phyloP scores from a whole-genome alignment of 1,284 basidiomycete species.

The Coriolopsis trogii region DNA sequence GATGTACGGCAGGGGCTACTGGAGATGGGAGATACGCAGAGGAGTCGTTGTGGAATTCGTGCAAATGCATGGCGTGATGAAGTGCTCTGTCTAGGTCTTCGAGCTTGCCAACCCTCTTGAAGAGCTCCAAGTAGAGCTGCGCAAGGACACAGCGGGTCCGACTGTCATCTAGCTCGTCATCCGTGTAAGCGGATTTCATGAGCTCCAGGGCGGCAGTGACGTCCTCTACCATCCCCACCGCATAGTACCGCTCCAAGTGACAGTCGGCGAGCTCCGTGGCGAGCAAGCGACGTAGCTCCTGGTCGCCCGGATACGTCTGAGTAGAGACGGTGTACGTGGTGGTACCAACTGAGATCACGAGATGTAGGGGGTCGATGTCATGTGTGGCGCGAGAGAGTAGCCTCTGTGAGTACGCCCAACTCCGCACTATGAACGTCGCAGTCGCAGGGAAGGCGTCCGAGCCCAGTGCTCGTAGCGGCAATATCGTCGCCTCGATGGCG shows the following conservation, averaged over 20 bases:
- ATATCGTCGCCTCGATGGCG: not conserved
- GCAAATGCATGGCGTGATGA: not conserved
- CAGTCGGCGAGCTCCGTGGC: conserved; percentile 7
- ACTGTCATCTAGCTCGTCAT: not conserved
- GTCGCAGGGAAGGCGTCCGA: not conserved
- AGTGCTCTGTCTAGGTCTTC: conserved; percentile 8
- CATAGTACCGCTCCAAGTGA: conserved; percentile 4
- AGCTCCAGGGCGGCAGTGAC: not conserved
- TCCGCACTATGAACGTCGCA: not conserved
- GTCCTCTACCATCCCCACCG: not conserved
- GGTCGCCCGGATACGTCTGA: not conserved
- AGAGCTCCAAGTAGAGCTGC: conserved; percentile 4
- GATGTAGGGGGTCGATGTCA: not conserved
- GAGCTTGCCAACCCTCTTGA: not conserved
- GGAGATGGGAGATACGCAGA: not conserved
- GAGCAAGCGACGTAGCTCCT: not conserved
- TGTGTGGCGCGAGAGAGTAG: conserved; percentile 1
- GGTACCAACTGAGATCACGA: not conserved
- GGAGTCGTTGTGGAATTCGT: not conserved
- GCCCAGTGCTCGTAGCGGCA: not conserved
- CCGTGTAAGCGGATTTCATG: not conserved
- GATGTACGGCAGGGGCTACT: not conserved
- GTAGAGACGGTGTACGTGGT: not conserved
- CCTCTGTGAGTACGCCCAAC: conserved; percentile 4
- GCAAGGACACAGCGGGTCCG: conserved; percentile 6